Evolutionary conservation across 768 basidiomycete species (phyloP), one percentile per base, ranked within the genome.

Genomic region (Exidia glandulosa): DNA sequence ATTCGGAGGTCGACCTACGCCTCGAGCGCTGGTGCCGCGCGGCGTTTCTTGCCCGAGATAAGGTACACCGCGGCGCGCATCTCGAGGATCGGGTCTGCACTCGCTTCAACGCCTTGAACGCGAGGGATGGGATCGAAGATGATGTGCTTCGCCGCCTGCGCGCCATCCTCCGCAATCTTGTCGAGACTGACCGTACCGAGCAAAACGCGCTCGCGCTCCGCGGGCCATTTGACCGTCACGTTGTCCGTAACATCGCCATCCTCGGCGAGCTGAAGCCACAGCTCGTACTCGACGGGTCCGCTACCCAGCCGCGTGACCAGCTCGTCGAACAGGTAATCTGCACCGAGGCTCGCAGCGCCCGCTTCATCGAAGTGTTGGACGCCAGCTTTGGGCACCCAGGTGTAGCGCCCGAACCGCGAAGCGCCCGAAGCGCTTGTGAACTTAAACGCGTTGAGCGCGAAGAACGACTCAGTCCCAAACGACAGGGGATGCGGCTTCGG

Each of bases 101-200:
- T 60, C 19, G 61, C 59, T 47, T 65, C 66, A 14, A 66, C 56
- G 31, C 66, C 66, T 14, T 60, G 23, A 3, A 66, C 64, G 32
- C 64, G 59, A 6, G 66, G 64, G 34, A 65, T 57, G 13, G 66
- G 66, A 57, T 66, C 65, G 45, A 61, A 66, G 27, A 66, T 66
- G 57, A 66, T 63, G 31, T 60, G 62, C 56, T 61, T 62, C 55
- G 65, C 60, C 56, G 60, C 60, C 31, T 34, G 36, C 48, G 57
- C 60, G n/a, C 59, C 30, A 19, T 64, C 52, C 10, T 47, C 57
- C 16, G 37, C 63, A 3, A 59, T 45, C 19, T 34, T 45, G 33
- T 61, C 52, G 3, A 63, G 37, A 12, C 6, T 33, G 30, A 66
- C 50, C 23, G 59, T 61, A 12, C 65, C 65, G 10, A 66, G 59